A percentile compares a stretch with the other conserved stretches of the same genome.
These are phyloP conservation scores for Elsinoe batatas DNA, from an alignment of 2,329 filamentous ascomycete genomes.

Conservation along the genomic window DNA sequence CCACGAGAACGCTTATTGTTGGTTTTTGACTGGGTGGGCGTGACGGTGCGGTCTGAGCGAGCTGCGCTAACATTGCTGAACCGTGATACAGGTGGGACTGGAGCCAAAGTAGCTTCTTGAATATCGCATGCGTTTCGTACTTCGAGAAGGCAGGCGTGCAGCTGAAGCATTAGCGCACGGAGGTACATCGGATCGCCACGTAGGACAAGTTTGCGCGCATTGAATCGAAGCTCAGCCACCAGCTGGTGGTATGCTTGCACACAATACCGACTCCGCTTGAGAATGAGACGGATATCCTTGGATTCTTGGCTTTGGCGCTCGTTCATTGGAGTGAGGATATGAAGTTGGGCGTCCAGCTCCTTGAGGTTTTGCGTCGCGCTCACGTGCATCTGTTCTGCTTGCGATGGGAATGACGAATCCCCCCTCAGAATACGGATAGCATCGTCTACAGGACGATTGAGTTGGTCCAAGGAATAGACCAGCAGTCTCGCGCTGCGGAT, in stretches of 20 bases:
- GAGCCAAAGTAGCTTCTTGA: slow-evolving; percentile 31
- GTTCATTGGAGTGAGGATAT: slow-evolving; percentile 39
- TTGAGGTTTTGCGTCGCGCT: slow-evolving; percentile 48
- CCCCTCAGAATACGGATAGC: slow-evolving; percentile 16
- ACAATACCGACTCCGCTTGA: slow-evolving; percentile 38
- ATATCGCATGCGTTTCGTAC: slow-evolving; percentile 48
- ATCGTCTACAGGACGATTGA: slow-evolving; percentile 16
- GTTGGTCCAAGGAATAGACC: slow-evolving; percentile 15
- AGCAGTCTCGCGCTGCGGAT: slow-evolving; percentile 15
- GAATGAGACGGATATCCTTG: slow-evolving; percentile 32
- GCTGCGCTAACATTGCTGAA: slow-evolving; percentile 19
- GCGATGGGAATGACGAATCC: slow-evolving; percentile 12
- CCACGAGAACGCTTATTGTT: slow-evolving; percentile 39
- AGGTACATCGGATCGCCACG: slow-evolving; percentile 48
- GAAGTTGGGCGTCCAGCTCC: slow-evolving; percentile 45
- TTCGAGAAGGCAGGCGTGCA: slow-evolving; percentile 50
- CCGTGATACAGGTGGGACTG: background rate
- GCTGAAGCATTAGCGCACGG: slow-evolving; percentile 48
- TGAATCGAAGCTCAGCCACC: slow-evolving; percentile 39
- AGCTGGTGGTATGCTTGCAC: slow-evolving; percentile 42
- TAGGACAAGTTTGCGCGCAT: slow-evolving; percentile 42
- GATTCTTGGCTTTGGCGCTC: slow-evolving; percentile 42
- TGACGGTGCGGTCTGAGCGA: slow-evolving; percentile 27
- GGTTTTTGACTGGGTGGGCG: slow-evolving; percentile 39
- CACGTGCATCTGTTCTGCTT: slow-evolving; percentile 24